Evolutionary conservation across 441 rosid species (phyloP), one percentile per base, ranked within the genome.

Genomic region (Erodium texanum): DNA sequence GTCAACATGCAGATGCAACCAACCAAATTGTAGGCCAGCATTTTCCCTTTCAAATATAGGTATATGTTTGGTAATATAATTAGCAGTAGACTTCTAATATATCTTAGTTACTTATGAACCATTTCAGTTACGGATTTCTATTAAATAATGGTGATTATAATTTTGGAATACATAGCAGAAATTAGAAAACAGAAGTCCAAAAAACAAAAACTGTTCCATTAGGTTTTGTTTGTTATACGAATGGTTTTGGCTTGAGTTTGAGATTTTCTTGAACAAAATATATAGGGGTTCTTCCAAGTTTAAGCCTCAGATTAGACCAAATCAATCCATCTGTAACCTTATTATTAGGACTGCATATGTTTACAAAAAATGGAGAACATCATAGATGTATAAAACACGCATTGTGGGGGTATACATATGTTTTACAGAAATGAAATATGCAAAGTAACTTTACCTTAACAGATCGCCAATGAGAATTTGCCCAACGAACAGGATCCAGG

Each of bases 391-490:
- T 23, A 59, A 23, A 23, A 2, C 32, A 22, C 27, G 7, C 20
- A 4, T n/a, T 16, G 22, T 52, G 22, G 59, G 59, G 32, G n/a
- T n/a, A n/a, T 12, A 3, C 32, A 59, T 1, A 24, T 11, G 16
- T 11, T 63, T 27, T 3, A 41, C 14, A 9, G 59, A 48, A 20
- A 61, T 2, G 3, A 3, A 15, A 36, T 16, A 19, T 72, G 36
- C 19, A 58, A 11, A 58, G 6, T 58, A 59, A 59, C 24, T 11
- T 22, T 68, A 89, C 99, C 96, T 93, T 96, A 64, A 93, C 98
- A 1, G 99, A 90, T 20, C 97, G 90, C 99, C 99, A 96, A 74
- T 89, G 96, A 41, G 99, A 96, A 73, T 88, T 93, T 19, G 85
- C 80, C 99, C 99, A 96, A 56, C 79, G 84, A 73, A 67, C 66